Percentiles rank a stretch among this genome's conserved stretches.
Conservation (phyloP, 2,329 filamentous ascomycete genomes). For the Bipolaris victoriae region DNA sequence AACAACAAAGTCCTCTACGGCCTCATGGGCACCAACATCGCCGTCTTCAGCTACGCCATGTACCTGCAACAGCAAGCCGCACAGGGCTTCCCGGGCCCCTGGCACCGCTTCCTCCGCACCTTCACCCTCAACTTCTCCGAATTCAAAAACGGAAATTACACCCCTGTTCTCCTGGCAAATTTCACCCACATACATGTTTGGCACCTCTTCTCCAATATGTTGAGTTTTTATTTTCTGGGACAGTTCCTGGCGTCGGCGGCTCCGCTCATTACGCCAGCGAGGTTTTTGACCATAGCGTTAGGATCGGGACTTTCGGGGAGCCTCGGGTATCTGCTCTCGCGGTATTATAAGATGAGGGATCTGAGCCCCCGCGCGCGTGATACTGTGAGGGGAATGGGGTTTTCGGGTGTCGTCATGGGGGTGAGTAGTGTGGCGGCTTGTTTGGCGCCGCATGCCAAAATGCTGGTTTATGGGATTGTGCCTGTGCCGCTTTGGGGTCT, state of each 20-base stretch:
- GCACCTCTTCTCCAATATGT: slow-evolving; percentile 53
- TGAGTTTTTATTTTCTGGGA: slow-evolving; percentile 50
- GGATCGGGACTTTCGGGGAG: slow-evolving; percentile 41
- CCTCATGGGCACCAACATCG: slow-evolving; percentile 51
- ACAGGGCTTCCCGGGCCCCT: slow-evolving; percentile 23
- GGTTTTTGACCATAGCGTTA: slow-evolving; percentile 36
- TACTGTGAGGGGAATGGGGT: slow-evolving; percentile 29
- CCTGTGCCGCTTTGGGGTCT: slow-evolving; percentile 50
- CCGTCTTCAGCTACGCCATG: slow-evolving; percentile 48
- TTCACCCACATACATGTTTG: slow-evolving; percentile 48
- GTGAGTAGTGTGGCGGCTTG: slow-evolving; percentile 49
- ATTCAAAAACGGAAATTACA: slow-evolving; percentile 40
- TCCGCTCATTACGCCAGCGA: slow-evolving; percentile 37
- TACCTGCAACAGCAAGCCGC: slow-evolving; percentile 39
- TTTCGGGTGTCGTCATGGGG: slow-evolving; percentile 53
- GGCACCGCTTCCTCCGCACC: slow-evolving; percentile 34
- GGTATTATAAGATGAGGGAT: slow-evolving; percentile 12
- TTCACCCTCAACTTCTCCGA: slow-evolving; percentile 43
- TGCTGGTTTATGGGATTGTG: slow-evolving; percentile 49
- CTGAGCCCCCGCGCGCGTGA: slow-evolving; percentile 11
- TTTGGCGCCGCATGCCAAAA: slow-evolving; percentile 43
- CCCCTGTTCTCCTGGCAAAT: slow-evolving; percentile 48
- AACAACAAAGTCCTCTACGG: slow-evolving; percentile 40
- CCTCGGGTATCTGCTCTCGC: slow-evolving; percentile 21
- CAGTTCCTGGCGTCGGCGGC: slow-evolving; percentile 34